A percentile compares a stretch with the other conserved stretches of the same genome.
phyloP scores from a whole-genome alignment of 164 flowering plant species.

The Magnolia officinalis region DNA sequence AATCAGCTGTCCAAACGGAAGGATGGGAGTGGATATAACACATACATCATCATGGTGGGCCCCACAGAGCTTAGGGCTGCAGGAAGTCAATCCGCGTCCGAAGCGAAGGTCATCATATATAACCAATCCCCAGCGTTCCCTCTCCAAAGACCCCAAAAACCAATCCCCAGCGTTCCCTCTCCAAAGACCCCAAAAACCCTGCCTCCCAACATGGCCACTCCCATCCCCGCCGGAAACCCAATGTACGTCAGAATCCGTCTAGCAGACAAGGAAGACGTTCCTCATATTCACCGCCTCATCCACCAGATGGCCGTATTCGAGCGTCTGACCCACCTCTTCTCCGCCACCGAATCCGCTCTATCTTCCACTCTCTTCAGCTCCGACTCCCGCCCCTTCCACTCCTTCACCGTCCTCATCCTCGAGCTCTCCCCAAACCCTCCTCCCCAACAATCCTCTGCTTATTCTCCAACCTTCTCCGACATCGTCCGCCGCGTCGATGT shows the following conservation, averaged over 20 bases:
- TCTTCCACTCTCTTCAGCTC: conserved; percentile 66
- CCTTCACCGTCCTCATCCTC: conserved; percentile 82
- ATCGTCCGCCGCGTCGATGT: conserved; percentile 25
- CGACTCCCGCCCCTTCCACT: conserved; percentile 58
- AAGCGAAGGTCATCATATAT: no score
- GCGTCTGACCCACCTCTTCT: conserved; percentile 59
- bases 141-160: background rate
- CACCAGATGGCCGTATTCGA: conserved; percentile 93
- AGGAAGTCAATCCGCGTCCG: no score
- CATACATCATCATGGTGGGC: no score
- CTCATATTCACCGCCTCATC: conserved; percentile 68
- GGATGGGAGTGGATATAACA: no score
- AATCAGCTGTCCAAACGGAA: no score
- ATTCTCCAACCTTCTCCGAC: conserved; percentile 23
- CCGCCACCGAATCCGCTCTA: conserved; percentile 68
- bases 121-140: background rate
- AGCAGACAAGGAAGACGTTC: conserved; percentile 56
- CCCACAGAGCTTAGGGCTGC: no score
- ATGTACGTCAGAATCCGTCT: conserved; percentile 54
- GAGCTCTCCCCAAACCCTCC: conserved; percentile 42
- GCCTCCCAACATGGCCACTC: background rate
- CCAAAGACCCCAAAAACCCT: background rate
- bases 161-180: background rate
- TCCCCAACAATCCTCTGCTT: background rate
- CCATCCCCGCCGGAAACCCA: conserved; percentile 7